These are phyloP conservation scores for Solanum bukasovii DNA, from an alignment of 257 asterid species.

Conservation along the genomic window DNA sequence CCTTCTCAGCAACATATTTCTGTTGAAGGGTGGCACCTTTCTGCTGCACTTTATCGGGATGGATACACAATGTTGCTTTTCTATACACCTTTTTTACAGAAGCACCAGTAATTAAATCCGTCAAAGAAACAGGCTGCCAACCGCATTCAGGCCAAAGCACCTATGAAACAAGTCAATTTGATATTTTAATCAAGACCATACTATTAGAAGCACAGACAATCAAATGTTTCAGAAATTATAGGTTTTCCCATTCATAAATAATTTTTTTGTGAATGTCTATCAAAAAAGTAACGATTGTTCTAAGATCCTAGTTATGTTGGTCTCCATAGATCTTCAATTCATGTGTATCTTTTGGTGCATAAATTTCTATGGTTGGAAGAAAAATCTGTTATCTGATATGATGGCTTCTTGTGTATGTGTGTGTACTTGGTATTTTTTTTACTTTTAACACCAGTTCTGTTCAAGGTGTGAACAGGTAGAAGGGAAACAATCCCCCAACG, in stretches of 20 bases:
- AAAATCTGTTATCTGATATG: background rate
- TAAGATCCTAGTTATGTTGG: background rate
- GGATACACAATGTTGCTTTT: slow-evolving; percentile 97
- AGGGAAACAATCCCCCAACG: background rate
- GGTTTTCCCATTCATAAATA: background rate
- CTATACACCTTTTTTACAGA: slow-evolving; percentile 82
- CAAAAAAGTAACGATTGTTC: background rate
- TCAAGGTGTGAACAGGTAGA: background rate
- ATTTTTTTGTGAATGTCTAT: background rate
- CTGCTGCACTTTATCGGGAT: slow-evolving; percentile 99
- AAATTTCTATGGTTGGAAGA: background rate
- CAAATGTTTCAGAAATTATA: background rate
- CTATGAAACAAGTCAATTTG: slow-evolving; percentile 19
- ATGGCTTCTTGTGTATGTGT: background rate
- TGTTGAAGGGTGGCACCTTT: slow-evolving; percentile 97
- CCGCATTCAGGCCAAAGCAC: slow-evolving; percentile 99
- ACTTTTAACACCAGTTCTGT: background rate
- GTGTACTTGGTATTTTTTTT: background rate
- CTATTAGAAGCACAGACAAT: background rate
- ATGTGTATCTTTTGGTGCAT: background rate
- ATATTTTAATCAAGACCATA: background rate
- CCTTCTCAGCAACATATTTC: slow-evolving; percentile 96
- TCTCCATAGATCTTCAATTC: background rate
- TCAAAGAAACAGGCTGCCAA: slow-evolving; percentile 97
- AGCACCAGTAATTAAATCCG: slow-evolving; percentile 88